These are phyloP conservation scores for Sarocladium oryzae DNA, from an alignment of 2,329 filamentous ascomycete genomes.

Conservation along the genomic window DNA sequence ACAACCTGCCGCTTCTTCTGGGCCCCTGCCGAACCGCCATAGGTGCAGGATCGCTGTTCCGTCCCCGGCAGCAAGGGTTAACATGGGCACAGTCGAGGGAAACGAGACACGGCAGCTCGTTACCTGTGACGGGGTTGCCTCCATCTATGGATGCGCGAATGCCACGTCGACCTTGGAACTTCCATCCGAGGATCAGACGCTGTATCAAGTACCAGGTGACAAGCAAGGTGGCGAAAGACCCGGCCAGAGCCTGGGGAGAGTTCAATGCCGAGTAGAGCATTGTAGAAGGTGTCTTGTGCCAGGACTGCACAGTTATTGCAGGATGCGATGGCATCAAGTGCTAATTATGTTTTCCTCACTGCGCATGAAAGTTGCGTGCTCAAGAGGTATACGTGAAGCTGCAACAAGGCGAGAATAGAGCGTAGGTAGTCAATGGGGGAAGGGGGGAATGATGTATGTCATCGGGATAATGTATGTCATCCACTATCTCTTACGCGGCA, in stretches of 20 bases:
- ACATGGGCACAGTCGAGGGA: too few relatives aligned
- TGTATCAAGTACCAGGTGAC: background rate
- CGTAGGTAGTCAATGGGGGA: too few relatives aligned
- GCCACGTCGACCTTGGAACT: background rate
- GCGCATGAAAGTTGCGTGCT: too few relatives aligned
- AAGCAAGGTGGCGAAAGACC: background rate
- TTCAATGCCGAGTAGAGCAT: background rate
- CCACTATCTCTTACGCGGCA: background rate
- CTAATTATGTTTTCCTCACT: too few relatives aligned
- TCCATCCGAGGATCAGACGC: background rate
- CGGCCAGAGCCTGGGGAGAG: background rate
- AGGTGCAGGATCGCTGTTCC: background rate
- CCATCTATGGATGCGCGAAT: background rate
- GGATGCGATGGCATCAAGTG: too few relatives aligned
- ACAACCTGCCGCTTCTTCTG: background rate
- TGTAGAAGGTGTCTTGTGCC: too few relatives aligned
- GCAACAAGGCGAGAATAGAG: too few relatives aligned
- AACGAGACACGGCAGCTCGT: too few relatives aligned
- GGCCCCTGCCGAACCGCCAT: background rate
- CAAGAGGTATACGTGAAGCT: too few relatives aligned
- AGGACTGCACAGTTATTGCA: too few relatives aligned
- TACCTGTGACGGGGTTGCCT: background rate
- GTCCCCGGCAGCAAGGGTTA: background rate
- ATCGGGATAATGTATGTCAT: background rate
- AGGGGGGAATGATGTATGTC: too few relatives aligned